Evolutionary conservation across 1,284 basidiomycete species (phyloP).

Genomic region (Microbotryomycetes sp.): DNA sequence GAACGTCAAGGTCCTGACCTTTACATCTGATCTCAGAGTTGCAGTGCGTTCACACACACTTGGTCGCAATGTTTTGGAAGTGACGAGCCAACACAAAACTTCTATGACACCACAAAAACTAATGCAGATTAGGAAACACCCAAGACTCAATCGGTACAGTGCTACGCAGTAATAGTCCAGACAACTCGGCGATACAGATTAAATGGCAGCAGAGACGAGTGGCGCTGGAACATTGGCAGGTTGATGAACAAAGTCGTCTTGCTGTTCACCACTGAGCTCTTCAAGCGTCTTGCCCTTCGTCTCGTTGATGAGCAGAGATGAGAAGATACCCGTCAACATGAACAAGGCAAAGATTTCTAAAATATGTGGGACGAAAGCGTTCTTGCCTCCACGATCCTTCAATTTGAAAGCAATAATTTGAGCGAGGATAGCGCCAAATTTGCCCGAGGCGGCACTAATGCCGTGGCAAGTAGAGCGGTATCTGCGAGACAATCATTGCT

Average conservation of each 20-base stretch:
- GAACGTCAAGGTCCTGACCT: too few species aligned
- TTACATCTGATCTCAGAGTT: too few species aligned
- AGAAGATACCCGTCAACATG: slow-evolving; percentile 58
- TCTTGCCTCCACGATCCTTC: slow-evolving; percentile 27
- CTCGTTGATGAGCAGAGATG: slow-evolving; percentile 67
- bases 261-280: slow-evolving; percentile 44
- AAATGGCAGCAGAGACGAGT: neutral
- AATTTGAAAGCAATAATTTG: slow-evolving; percentile 50
- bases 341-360: slow-evolving; percentile 66
- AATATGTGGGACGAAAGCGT: slow-evolving; percentile 40
- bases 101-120: too few species aligned
- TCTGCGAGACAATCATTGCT: slow-evolving; percentile 50
- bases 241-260: slow-evolving; percentile 29
- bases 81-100: too few species aligned
- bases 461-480: slow-evolving; percentile 78
- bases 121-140: too few species aligned
- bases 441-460: slow-evolving; percentile 68
- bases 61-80: too few species aligned
- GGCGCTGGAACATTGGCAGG: neutral
- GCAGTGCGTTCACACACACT: too few species aligned
- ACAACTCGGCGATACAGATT: too few species aligned
- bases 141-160: too few species aligned
- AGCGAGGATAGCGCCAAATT: slow-evolving; percentile 74
- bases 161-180: too few species aligned
- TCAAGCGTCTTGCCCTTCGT: slow-evolving; percentile 64